Conservation (phyloP, 352 stramenopile species). For the Phytophthora constricta region DNA sequence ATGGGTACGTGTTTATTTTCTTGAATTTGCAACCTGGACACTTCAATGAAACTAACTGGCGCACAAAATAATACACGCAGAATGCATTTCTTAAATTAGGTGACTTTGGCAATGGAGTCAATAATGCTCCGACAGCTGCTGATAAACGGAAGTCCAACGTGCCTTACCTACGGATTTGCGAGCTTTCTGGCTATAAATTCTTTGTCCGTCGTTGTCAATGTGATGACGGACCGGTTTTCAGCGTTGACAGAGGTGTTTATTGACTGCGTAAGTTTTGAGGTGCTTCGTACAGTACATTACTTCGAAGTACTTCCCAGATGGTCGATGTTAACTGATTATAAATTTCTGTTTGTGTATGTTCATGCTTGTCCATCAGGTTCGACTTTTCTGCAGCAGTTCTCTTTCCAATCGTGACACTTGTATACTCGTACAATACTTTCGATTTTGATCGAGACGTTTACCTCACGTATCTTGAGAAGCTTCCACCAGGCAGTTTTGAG, state of each 20-base stretch:
- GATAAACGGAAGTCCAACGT: conserved; percentile 11
- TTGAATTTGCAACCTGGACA: background rate
- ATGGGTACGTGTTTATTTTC: conserved; percentile 18
- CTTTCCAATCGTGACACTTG: conserved; percentile 33
- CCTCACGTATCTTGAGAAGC: conserved; percentile 23
- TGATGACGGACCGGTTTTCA: conserved; percentile 22
- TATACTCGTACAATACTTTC: conserved; percentile 34
- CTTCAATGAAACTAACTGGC: background rate
- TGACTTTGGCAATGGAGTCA: conserved; percentile 24
- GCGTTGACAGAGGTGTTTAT: conserved; percentile 33
- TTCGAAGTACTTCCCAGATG: no score
- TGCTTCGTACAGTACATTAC: no score
- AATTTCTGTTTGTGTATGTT: background rate
- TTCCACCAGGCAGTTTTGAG: conserved; percentile 37
- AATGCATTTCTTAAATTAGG: conserved; percentile 31
- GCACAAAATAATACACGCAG: conserved; percentile 4
- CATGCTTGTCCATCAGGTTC: conserved; percentile 16
- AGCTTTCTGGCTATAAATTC: conserved; percentile 24
- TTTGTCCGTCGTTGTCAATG: conserved; percentile 24
- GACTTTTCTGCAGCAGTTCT: conserved; percentile 35
- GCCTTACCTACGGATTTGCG: conserved; percentile 14
- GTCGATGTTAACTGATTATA: no score
- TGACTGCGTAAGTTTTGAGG: no score
- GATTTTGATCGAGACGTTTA: conserved; percentile 33
- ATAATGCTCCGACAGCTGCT: conserved; percentile 17